These are phyloP conservation scores for Tylopilus rubrobrunneus DNA, from an alignment of 768 basidiomycete species.

Conservation along the genomic window DNA sequence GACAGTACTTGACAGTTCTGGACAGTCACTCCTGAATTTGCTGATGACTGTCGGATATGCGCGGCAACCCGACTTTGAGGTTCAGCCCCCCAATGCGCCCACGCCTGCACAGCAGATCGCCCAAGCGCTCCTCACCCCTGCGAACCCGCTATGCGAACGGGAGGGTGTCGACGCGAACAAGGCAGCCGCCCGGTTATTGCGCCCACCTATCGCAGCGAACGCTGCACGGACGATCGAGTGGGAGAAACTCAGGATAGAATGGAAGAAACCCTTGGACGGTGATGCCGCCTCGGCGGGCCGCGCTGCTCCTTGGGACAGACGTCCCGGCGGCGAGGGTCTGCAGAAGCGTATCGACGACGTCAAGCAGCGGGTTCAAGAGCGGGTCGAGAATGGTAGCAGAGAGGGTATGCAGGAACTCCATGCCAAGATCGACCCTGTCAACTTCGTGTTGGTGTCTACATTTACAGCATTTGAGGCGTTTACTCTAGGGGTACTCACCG, in stretches of 20 bases:
- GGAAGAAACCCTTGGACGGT: constrained; percentile 15
- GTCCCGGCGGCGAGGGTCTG: neutral
- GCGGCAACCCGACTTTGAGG: constrained; percentile 41
- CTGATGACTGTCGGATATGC: constrained; percentile 41
- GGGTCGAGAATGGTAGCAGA: neutral
- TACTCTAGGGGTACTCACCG: constrained; percentile 81
- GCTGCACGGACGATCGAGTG: constrained; percentile 15
- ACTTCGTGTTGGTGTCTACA: constrained; percentile 76
- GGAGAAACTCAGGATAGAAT: constrained; percentile 16
- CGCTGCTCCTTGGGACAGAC: neutral
- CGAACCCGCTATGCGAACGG: constrained; percentile 22
- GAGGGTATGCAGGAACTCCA: constrained; percentile 1
- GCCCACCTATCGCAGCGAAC: constrained; percentile 3
- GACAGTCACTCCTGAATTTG: no score
- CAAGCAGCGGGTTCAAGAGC: neutral
- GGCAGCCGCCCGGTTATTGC: constrained; percentile 14
- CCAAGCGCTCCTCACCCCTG: constrained; percentile 34
- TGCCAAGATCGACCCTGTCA: constrained; percentile 39
- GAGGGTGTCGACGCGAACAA: constrained; percentile 24
- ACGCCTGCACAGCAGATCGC: constrained; percentile 40
- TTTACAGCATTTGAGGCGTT: constrained; percentile 93
- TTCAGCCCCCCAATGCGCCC: constrained; percentile 42
- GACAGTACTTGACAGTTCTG: no score
- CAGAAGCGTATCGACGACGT: constrained; percentile 5
- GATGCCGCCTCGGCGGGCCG: neutral